These are phyloP conservation scores for Hymenoscyphus albidus DNA, from an alignment of 2,329 filamentous ascomycete species.

Conservation along the genomic window DNA sequence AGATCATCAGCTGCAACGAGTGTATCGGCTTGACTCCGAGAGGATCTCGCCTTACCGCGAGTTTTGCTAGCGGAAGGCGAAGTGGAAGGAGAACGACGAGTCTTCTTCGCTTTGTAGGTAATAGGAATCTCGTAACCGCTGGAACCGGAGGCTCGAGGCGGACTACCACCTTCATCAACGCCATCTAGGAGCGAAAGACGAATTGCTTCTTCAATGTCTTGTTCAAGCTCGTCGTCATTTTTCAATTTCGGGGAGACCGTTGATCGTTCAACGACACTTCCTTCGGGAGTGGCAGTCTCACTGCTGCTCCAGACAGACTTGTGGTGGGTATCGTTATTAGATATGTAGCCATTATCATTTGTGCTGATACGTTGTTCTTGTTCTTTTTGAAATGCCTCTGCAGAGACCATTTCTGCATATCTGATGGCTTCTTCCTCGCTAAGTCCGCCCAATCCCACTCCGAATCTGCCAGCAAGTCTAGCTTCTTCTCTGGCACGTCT, in stretches of 20 bases:
- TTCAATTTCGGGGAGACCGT: slow-evolving; percentile 28
- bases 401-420: slow-evolving; percentile 64
- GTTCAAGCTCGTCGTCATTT: slow-evolving; percentile 48
- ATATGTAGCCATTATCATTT: slow-evolving; percentile 46
- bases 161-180: slow-evolving; percentile 45
- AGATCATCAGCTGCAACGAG: slow-evolving; percentile 47
- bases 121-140: slow-evolving; percentile 51
- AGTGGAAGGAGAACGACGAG: slow-evolving; percentile 37
- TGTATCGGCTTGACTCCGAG: slow-evolving; percentile 10
- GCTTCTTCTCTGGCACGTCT: slow-evolving; percentile 63
- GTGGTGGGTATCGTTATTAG: slow-evolving; percentile 40
- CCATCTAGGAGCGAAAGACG: slow-evolving; percentile 57
- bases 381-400: slow-evolving; percentile 55
- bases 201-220: slow-evolving; percentile 61
- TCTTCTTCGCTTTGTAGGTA: slow-evolving; percentile 45
- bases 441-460: slow-evolving; percentile 68
- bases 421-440: slow-evolving; percentile 62
- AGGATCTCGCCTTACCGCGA: slow-evolving; percentile 14
- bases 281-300: slow-evolving; percentile 53
- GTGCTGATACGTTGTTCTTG: slow-evolving; percentile 49
- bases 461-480: slow-evolving; percentile 75
- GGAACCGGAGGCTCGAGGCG: slow-evolving; percentile 44
- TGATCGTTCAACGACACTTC: slow-evolving; percentile 43
- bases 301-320: slow-evolving; percentile 37
- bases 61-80: slow-evolving; percentile 33